These are phyloP conservation scores for Mycena leptocephala DNA, from an alignment of 768 basidiomycete genomes.

Conservation along the genomic window DNA sequence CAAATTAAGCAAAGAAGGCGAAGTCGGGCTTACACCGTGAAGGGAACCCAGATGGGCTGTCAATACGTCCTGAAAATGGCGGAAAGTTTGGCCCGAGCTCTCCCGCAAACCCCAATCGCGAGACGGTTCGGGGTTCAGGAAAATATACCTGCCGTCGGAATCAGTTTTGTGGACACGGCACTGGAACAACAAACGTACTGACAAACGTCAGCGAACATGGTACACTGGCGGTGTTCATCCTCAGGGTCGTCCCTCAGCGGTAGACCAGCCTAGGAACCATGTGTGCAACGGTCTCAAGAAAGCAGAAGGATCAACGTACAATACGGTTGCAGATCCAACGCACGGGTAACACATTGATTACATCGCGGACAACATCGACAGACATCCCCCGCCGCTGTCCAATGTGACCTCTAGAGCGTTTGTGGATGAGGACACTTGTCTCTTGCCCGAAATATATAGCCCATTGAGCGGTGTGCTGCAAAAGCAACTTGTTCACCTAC, in stretches of 20 bases:
- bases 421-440: conserved; percentile 22
- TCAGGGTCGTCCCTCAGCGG: conserved; percentile 55
- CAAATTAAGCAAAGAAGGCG: too few relatives aligned
- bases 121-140: conserved; percentile 59
- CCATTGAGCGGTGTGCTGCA: conserved; percentile 8
- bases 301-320: conserved; percentile 55
- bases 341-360: conserved; percentile 75
- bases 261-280: conserved; percentile 56
- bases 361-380: conserved; percentile 78
- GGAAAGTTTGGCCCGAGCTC: conserved; percentile 52
- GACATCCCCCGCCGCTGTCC: conserved; percentile 17
- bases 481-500: conserved; percentile 1
- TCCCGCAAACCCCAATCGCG: conserved; percentile 65
- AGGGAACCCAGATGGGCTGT: conserved; percentile 50
- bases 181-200: conserved; percentile 49
- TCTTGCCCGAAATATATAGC: conserved; percentile 20
- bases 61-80: conserved; percentile 48
- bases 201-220: conserved; percentile 65
- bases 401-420: conserved; percentile 17
- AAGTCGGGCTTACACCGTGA: not conserved
- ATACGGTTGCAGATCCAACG: conserved; percentile 74
- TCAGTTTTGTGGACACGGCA: not conserved
- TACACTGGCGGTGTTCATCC: conserved; percentile 58
- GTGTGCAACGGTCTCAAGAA: conserved; percentile 2
- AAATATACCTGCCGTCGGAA: conserved; percentile 59